Conservation (phyloP, 495 filamentous ascomycete genomes). For the Bacidia rubella region DNA sequence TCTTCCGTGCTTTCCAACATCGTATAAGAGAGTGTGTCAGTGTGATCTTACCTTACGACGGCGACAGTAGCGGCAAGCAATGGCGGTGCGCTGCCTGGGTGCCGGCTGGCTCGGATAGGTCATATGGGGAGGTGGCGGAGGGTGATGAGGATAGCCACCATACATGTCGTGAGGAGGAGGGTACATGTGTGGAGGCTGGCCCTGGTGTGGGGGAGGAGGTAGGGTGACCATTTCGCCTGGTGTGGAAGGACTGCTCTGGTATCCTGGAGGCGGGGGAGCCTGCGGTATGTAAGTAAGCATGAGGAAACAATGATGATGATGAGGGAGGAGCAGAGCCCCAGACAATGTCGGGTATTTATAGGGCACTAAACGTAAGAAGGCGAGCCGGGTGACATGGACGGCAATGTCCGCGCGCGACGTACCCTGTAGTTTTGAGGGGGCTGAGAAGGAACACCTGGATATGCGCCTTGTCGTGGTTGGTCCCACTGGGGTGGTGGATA, state of each 20-base stretch:
- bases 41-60: constrained; percentile 55
- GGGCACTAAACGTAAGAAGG: constrained; percentile 1
- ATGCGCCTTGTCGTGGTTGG: constrained; percentile 31
- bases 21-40: not conserved
- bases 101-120: constrained; percentile 53
- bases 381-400: not conserved
- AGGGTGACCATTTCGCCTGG: constrained; percentile 22
- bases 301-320: not conserved
- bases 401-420: constrained; percentile 19
- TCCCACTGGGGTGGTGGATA: constrained; percentile 37
- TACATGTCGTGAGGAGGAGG: constrained; percentile 34
- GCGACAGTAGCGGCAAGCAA: constrained; percentile 74
- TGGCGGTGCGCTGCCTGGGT: constrained; percentile 66
- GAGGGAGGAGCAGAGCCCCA: constrained; percentile 21
- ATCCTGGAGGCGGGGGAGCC: constrained; percentile 20
- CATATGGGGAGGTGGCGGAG: constrained; percentile 29
- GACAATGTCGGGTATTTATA: constrained; percentile 22
- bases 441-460: constrained; percentile 20
- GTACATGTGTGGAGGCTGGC: constrained; percentile 19
- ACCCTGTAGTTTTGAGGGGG: constrained; percentile 32
- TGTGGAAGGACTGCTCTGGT: constrained; percentile 15
- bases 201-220: constrained; percentile 18
- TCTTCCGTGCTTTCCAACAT: not conserved
- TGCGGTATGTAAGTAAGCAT: not conserved
- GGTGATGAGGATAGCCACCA: constrained; percentile 33